Evolutionary conservation across 768 basidiomycete genomes (phyloP).

Genomic region (Macrolepiota dolichaula): DNA sequence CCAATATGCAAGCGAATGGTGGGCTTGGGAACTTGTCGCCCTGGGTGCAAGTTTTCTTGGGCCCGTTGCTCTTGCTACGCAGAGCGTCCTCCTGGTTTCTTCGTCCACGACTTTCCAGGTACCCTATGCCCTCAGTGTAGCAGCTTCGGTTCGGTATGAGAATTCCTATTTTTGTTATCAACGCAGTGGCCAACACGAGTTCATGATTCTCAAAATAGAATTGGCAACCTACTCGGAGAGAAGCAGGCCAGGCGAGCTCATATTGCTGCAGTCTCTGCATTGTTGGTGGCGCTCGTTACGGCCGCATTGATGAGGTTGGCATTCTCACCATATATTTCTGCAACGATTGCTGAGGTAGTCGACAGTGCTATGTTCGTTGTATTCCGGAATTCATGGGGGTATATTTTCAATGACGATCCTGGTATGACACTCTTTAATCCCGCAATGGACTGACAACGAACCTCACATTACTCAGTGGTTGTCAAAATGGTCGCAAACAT

Average conservation of each 20-base stretch:
- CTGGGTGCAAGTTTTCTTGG: conserved; percentile 63
- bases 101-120: conserved; percentile 78
- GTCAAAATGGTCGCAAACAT: conserved; percentile 63
- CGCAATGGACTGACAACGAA: not conserved
- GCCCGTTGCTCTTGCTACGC: conserved; percentile 78
- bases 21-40: conserved; percentile 90
- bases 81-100: conserved; percentile 80
- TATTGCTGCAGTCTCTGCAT: conserved; percentile 58
- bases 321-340: conserved; percentile 3
- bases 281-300: conserved; percentile 65
- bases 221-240: conserved; percentile 88
- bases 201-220: conserved; percentile 35
- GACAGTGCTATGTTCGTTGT: conserved; percentile 50
- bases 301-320: conserved; percentile 62
- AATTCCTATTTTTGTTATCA: not conserved
- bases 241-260: conserved; percentile 69
- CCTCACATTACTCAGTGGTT: conserved; percentile 36
- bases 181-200: no score
- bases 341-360: not conserved
- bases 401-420: conserved; percentile 70
- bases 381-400: conserved; percentile 67
- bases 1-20: conserved; percentile 94
- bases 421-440: conserved; percentile 30
- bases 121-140: conserved; percentile 79
- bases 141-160: conserved; percentile 76